Evolutionary conservation across 257 asterid species (phyloP).

Genomic region (Rhazya stricta): DNA sequence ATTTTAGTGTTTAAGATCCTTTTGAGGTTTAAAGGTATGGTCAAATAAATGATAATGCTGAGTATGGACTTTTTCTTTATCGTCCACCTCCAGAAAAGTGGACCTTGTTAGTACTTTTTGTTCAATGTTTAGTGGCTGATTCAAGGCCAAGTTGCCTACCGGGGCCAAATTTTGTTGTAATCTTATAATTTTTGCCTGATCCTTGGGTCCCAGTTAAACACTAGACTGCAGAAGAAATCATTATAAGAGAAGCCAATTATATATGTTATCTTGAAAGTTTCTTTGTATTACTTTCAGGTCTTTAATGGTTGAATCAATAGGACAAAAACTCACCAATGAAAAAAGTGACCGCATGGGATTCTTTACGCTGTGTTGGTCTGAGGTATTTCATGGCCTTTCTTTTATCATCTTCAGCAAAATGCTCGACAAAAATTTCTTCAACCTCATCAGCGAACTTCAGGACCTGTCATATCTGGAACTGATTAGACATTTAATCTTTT

Average conservation of each 20-base stretch:
- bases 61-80: slow-evolving; percentile 27
- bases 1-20: slow-evolving; percentile 5
- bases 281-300: neutral
- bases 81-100: slow-evolving; percentile 39
- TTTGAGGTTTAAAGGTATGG: slow-evolving; percentile 22
- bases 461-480: slow-evolving; percentile 37
- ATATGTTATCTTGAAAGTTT: slow-evolving; percentile 25
- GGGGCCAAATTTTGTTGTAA: slow-evolving; percentile 14
- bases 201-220: slow-evolving; percentile 6
- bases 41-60: slow-evolving; percentile 28
- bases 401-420: slow-evolving; percentile 74
- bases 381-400: slow-evolving; percentile 88
- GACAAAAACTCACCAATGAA: slow-evolving; percentile 61
- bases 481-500: slow-evolving; percentile 1
- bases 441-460: slow-evolving; percentile 77
- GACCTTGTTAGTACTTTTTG: slow-evolving; percentile 21
- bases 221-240: slow-evolving; percentile 6
- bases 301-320: slow-evolving; percentile 1
- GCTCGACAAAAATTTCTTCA: slow-evolving; percentile 67
- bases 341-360: slow-evolving; percentile 72
- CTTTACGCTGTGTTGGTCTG: slow-evolving; percentile 67
- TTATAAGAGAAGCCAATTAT: slow-evolving; percentile 17
- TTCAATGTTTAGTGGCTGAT: slow-evolving; percentile 37
- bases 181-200: neutral
- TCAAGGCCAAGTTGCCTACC: slow-evolving; percentile 34